Evolutionary conservation across 2,329 filamentous ascomycete species (phyloP).

Genomic region (Calonectria pteridis): DNA sequence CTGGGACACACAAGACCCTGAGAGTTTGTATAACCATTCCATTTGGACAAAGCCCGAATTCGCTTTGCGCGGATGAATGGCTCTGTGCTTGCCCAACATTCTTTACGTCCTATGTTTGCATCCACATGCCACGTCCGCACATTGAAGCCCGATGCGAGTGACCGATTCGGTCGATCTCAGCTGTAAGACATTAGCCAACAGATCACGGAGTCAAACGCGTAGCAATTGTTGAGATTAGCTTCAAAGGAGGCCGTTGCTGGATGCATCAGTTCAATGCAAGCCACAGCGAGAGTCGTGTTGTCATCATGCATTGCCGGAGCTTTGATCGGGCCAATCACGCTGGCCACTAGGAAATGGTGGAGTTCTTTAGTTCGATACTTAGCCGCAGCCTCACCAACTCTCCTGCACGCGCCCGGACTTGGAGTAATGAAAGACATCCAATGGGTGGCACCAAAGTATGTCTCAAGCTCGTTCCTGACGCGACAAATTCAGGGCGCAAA

Average conservation of each 20-base stretch:
- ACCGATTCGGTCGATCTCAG: neutral
- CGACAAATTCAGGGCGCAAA: neutral
- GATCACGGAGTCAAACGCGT: neutral
- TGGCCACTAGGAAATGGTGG: constrained; percentile 22
- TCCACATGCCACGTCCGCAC: neutral
- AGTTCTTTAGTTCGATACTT: neutral
- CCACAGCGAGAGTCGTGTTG: constrained; percentile 37
- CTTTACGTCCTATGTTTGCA: neutral
- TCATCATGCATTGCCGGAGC: constrained; percentile 35
- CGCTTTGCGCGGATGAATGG: neutral
- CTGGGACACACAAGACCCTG: neutral
- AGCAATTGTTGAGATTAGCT: constrained; percentile 28
- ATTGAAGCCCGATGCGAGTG: neutral
- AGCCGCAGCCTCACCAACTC: constrained; percentile 19
- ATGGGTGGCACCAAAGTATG: neutral
- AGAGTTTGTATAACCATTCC: constrained; percentile 8
- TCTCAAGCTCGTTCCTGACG: constrained; percentile 13
- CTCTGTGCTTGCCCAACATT: neutral
- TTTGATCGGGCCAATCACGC: constrained; percentile 25
- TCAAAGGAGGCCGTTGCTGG: neutral
- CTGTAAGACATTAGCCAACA: neutral
- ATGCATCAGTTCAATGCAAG: constrained; percentile 19
- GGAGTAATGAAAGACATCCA: constrained; percentile 2
- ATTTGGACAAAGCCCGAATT: neutral
- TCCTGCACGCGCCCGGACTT: constrained; percentile 4